Evolutionary conservation across 2,329 filamentous ascomycete genomes (phyloP).

Genomic region (Penicillium sp.): DNA sequence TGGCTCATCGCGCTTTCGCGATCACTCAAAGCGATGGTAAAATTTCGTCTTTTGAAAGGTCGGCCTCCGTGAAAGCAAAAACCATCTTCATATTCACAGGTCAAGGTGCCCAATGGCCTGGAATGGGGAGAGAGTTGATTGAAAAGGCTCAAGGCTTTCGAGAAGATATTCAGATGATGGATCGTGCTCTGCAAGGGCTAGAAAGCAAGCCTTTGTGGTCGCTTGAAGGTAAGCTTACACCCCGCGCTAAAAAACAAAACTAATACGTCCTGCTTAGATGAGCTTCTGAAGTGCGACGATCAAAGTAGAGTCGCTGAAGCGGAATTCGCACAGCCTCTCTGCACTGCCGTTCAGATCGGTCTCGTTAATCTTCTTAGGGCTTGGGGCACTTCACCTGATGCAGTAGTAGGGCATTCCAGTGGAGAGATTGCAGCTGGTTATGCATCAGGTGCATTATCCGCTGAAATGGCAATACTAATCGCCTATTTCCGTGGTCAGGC

Average conservation of each 20-base stretch:
- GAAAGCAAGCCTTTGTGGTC: background rate
- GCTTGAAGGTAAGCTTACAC: background rate
- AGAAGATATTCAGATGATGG: background rate
- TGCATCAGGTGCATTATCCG: background rate
- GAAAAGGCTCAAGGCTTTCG: background rate
- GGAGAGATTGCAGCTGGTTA: slow-evolving; percentile 32
- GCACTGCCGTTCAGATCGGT: slow-evolving; percentile 24
- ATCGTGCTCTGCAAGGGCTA: background rate
- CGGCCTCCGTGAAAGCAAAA: background rate
- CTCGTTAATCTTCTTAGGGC: slow-evolving; percentile 14
- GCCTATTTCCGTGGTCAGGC: too few species aligned
- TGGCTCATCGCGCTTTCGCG: background rate
- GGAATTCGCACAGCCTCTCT: background rate
- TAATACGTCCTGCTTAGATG: background rate
- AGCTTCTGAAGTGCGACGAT: background rate
- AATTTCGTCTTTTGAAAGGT: too few species aligned
- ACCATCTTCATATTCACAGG: slow-evolving; percentile 19
- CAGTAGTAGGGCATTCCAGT: slow-evolving; percentile 28
- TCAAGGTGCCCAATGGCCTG: slow-evolving; percentile 27
- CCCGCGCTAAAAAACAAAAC: too few species aligned
- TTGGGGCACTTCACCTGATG: slow-evolving; percentile 11
- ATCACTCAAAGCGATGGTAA: background rate
- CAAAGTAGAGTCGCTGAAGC: background rate
- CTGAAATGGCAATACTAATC: too few species aligned
- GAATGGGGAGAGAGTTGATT: slow-evolving; percentile 13